Conservation (phyloP, 805 yeast species). For the Yarrowia keelungensis region DNA sequence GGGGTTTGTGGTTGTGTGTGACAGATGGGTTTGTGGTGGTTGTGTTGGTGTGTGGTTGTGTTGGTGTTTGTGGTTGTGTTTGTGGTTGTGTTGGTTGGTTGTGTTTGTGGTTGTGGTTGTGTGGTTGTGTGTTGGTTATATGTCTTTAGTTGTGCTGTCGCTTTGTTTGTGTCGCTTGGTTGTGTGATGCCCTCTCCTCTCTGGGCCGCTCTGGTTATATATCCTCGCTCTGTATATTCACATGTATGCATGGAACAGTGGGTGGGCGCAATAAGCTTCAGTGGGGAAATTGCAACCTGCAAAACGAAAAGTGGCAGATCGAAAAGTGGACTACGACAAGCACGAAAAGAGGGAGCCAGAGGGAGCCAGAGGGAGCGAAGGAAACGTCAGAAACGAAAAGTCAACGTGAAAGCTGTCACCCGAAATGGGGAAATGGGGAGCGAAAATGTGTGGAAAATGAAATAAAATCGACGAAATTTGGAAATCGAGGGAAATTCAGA, state of each 20-base stretch:
- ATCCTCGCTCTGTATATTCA: neutral
- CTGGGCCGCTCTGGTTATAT: no score
- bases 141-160: no score
- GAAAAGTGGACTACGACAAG: neutral
- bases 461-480: no score
- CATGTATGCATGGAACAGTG: conserved; percentile 38
- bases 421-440: no score
- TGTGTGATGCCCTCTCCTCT: no score
- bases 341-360: no score
- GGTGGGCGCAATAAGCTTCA: conserved; percentile 28
- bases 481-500: no score
- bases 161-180: no score
- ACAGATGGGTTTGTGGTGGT: neutral
- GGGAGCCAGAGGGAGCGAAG: no score
- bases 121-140: neutral
- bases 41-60: neutral
- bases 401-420: neutral
- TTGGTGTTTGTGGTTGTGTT: neutral
- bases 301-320: conserved; percentile 7
- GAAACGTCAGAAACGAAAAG: neutral
- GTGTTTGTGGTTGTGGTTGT: neutral
- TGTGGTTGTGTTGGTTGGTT: neutral
- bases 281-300: conserved; percentile 23
- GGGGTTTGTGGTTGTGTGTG: neutral
- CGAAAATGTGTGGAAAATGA: no score